Percentiles rank a stretch among this genome's conserved stretches.
phyloP scores from a whole-genome alignment of 2,329 filamentous ascomycete species.

The Cercospora canescens region DNA sequence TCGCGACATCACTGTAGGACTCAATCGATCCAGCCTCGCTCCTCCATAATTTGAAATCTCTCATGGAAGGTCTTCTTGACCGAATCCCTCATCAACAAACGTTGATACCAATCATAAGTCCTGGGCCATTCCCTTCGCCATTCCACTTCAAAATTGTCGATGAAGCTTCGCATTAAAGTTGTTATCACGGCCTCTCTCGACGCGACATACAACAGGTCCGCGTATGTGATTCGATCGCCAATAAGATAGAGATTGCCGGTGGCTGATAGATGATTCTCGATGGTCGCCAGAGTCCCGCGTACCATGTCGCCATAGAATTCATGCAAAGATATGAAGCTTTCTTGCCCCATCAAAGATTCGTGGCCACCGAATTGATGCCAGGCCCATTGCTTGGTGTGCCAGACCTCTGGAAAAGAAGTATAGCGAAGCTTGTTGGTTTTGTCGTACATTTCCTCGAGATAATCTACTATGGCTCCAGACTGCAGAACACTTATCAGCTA shows the following conservation, averaged over 20 bases:
- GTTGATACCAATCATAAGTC: slow-evolving; percentile 13
- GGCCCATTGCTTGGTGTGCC: slow-evolving; percentile 33
- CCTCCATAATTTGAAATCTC: slow-evolving; percentile 3
- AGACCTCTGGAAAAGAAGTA: slow-evolving; percentile 27
- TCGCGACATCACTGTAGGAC: not conserved
- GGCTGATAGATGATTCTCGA: slow-evolving; percentile 42
- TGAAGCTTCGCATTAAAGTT: slow-evolving; percentile 3
- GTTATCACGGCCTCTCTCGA: not conserved
- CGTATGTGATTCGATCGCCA: slow-evolving; percentile 46
- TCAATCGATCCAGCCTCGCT: slow-evolving; percentile 5
- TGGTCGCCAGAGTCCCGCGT: slow-evolving; percentile 36
- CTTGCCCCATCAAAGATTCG: slow-evolving; percentile 46
- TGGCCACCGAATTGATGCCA: slow-evolving; percentile 37
- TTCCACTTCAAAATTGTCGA: slow-evolving; percentile 7
- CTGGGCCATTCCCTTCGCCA: slow-evolving; percentile 3
- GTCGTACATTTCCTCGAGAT: slow-evolving; percentile 38
- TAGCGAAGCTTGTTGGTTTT: slow-evolving; percentile 32
- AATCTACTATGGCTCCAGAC: slow-evolving; percentile 34
- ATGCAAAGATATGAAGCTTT: slow-evolving; percentile 29
- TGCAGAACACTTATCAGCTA: slow-evolving; percentile 19
- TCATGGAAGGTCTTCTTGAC: slow-evolving; percentile 3
- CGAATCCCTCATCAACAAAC: not conserved
- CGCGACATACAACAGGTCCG: slow-evolving; percentile 37
- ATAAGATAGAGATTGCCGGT: slow-evolving; percentile 41
- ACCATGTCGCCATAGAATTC: slow-evolving; percentile 1